Conservation (phyloP, 2,329 filamentous ascomycete species). For the Colletotrichum incanum region DNA sequence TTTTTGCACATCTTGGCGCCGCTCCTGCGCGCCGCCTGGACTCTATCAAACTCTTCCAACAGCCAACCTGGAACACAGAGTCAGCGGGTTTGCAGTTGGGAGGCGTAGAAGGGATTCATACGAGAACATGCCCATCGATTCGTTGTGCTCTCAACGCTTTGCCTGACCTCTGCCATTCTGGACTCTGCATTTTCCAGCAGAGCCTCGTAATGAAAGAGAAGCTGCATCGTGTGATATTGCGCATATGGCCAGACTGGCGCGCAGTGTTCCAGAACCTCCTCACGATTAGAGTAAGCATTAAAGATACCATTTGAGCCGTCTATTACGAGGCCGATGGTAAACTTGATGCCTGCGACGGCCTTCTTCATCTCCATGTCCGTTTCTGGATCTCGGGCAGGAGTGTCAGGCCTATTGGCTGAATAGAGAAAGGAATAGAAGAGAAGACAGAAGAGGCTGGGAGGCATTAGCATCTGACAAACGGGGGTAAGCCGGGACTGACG, state of each 20-base stretch:
- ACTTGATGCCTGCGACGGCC: constrained; percentile 56
- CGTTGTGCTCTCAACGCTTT: constrained; percentile 53
- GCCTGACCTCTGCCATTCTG: constrained; percentile 54
- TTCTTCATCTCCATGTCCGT: constrained; percentile 52
- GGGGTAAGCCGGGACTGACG: not conserved
- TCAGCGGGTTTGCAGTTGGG: not conserved
- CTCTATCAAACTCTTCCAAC: constrained; percentile 36
- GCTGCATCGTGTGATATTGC: constrained; percentile 54
- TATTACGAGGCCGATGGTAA: constrained; percentile 55
- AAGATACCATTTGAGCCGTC: constrained; percentile 55
- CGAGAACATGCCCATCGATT: constrained; percentile 55
- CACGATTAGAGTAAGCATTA: constrained; percentile 51
- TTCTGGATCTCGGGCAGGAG: constrained; percentile 40
- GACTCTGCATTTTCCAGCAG: constrained; percentile 52
- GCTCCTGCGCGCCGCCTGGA: constrained; percentile 28
- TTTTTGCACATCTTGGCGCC: constrained; percentile 35
- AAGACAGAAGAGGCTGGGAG: constrained; percentile 51
- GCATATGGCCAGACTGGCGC: constrained; percentile 54
- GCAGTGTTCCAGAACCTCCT: constrained; percentile 52
- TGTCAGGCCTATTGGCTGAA: constrained; percentile 45
- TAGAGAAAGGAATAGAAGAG: constrained; percentile 54
- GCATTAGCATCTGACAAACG: not conserved
- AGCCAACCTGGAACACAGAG: constrained; percentile 6
- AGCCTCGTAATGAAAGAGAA: constrained; percentile 53
- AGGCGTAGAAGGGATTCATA: constrained; percentile 40